These are phyloP conservation scores for Plasmopara viticola DNA, from an alignment of 352 stramenopile species.

Conservation along the genomic window DNA sequence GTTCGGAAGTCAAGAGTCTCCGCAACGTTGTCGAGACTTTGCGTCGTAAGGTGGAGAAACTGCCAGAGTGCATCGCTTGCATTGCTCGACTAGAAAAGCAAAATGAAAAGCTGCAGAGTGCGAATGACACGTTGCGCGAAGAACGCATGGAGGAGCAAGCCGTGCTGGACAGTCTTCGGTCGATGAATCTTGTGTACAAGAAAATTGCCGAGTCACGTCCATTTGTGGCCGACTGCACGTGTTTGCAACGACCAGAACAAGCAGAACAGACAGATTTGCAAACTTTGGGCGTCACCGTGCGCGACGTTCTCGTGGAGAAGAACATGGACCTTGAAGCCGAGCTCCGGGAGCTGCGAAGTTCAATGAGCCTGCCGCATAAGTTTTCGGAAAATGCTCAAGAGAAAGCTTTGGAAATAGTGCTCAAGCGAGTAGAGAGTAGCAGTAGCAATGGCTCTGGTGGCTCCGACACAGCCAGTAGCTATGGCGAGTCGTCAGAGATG, in stretches of 20 bases:
- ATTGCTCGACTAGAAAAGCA: constrained; percentile 59
- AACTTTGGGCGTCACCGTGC: constrained; percentile 31
- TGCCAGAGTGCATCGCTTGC: constrained; percentile 31
- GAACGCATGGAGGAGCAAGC: constrained; percentile 60
- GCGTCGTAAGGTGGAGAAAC: constrained; percentile 34
- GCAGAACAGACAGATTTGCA: constrained; percentile 18
- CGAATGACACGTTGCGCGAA: constrained; percentile 49
- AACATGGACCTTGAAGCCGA: constrained; percentile 50
- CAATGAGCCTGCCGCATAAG: constrained; percentile 20
- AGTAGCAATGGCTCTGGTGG: constrained; percentile 30
- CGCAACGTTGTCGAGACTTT: constrained; percentile 46
- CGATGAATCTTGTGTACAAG: constrained; percentile 68
- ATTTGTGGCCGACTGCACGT: constrained; percentile 29
- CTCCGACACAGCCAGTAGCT: constrained; percentile 17
- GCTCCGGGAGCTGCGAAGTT: constrained; percentile 30
- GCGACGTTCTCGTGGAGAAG: constrained; percentile 45
- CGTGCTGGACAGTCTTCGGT: constrained; percentile 57
- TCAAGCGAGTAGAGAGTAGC: constrained; percentile 26
- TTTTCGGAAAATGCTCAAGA: constrained; percentile 18
- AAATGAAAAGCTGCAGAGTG: constrained; percentile 41
- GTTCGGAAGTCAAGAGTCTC: constrained; percentile 47
- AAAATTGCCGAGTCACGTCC: constrained; percentile 56
- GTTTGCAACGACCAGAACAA: constrained; percentile 19
- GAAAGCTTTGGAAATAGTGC: constrained; percentile 19
- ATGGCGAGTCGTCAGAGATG: constrained; percentile 18